phyloP scores from a whole-genome alignment of 768 basidiomycete species.

The Infundibulicybe gibba region DNA sequence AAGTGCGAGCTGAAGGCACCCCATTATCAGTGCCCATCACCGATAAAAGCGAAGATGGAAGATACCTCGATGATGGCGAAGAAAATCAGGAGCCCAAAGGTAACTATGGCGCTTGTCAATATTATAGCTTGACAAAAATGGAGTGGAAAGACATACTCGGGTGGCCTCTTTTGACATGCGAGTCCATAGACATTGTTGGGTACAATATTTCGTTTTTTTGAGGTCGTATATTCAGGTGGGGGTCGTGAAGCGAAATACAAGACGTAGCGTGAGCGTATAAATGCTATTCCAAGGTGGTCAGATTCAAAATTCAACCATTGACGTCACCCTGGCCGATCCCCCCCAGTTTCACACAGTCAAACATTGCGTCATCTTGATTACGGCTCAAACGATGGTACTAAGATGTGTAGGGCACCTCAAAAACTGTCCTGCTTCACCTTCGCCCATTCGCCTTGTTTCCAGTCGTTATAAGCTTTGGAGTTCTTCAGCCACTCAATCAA shows the following conservation, averaged over 20 bases:
- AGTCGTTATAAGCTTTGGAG: slow-evolving; percentile 40
- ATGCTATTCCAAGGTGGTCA: neutral
- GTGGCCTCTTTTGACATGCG: slow-evolving; percentile 44
- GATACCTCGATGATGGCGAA: slow-evolving; percentile 65
- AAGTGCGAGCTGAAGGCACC: slow-evolving; percentile 49
- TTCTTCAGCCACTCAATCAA: slow-evolving; percentile 62
- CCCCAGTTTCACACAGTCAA: neutral
- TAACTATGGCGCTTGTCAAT: slow-evolving; percentile 27
- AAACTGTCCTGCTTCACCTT: slow-evolving; percentile 1
- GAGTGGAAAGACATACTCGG: slow-evolving; percentile 37
- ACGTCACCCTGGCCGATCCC: neutral
- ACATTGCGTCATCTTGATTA: neutral
- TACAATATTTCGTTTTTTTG: too few species aligned
- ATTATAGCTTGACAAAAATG: slow-evolving; percentile 2
- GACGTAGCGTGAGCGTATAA: neutral
- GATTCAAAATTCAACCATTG: neutral
- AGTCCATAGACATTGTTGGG: too few species aligned
- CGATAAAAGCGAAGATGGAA: neutral
- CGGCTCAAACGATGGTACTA: too few species aligned
- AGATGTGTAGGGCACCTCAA: too few species aligned
- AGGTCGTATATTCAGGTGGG: too few species aligned
- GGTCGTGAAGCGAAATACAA: neutral
- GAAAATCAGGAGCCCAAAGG: slow-evolving; percentile 52
- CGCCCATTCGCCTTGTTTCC: slow-evolving; percentile 28
- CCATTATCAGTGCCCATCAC: neutral